Conservation (phyloP, 805 yeast genomes). For the Ogataea allantospora region DNA sequence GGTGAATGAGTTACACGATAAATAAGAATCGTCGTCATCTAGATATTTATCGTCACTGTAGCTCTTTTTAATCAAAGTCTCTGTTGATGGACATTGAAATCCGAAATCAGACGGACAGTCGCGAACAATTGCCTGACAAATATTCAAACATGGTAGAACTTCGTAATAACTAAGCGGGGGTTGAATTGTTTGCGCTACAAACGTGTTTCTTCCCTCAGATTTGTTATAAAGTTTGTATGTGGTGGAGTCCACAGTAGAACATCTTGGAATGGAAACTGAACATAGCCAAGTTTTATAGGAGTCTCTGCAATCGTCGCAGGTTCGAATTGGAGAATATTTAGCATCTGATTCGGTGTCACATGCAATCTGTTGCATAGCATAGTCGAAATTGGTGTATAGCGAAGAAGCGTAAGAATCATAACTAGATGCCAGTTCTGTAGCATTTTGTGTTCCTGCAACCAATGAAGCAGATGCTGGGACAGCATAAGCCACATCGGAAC, state of each 20-base stretch:
- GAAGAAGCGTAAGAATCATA: conserved; percentile 65
- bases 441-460: conserved; percentile 30
- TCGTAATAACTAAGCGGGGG: conserved; percentile 68
- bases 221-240: conserved; percentile 47
- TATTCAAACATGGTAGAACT: conserved; percentile 79
- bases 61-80: conserved; percentile 37
- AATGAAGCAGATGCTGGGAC: conserved; percentile 55
- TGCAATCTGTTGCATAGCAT: conserved; percentile 70
- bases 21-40: conserved; percentile 30
- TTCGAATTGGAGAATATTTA: conserved; percentile 67
- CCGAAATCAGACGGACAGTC: conserved; percentile 80
- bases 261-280: conserved; percentile 82
- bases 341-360: conserved; percentile 71
- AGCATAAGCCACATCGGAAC: conserved; percentile 80
- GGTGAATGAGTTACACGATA: conserved; percentile 38
- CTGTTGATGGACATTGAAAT: conserved; percentile 65
- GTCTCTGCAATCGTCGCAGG: conserved; percentile 68
- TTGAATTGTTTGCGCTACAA: conserved; percentile 50
- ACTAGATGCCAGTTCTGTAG: conserved; percentile 37
- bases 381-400: conserved; percentile 63
- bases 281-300: conserved; percentile 89
- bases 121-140: conserved; percentile 74
- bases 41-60: conserved; percentile 38
- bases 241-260: conserved; percentile 51
- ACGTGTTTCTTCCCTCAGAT: conserved; percentile 57